Percentiles rank a stretch among this genome's conserved stretches.
phyloP scores from a whole-genome alignment of 2,329 filamentous ascomycete genomes.

The Arthrobotrys pseudoclavata region DNA sequence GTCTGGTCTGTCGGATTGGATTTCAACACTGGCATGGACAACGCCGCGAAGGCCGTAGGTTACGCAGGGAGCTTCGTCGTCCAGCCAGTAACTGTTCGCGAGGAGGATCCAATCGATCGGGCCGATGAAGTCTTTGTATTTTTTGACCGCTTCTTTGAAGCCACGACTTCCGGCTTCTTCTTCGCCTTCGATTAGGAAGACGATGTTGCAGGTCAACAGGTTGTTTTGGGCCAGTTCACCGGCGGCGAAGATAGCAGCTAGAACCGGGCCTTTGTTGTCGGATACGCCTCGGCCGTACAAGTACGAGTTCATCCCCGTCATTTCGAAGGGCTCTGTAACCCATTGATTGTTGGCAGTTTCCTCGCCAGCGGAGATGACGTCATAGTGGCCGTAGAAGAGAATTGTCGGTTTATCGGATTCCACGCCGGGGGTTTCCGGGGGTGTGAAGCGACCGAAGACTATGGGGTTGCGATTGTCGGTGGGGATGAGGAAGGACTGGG shows the following conservation, averaged over 20 bases:
- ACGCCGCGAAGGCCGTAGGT: constrained; percentile 95
- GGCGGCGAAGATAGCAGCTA: constrained; percentile 93
- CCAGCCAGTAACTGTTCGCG: constrained; percentile 98
- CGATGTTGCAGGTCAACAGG: constrained; percentile 84
- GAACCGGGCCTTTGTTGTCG: constrained; percentile 96
- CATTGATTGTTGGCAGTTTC: constrained; percentile 76
- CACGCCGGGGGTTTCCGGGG: constrained; percentile 67
- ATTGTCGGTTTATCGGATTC: constrained; percentile 80
- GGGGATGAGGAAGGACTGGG: constrained; percentile 88
- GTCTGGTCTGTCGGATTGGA: constrained; percentile 88
- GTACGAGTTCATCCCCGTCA: constrained; percentile 90
- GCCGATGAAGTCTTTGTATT: constrained; percentile 86
- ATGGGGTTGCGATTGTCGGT: constrained; percentile 88
- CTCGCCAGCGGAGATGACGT: constrained; percentile 87
- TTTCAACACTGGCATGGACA: constrained; percentile 89
- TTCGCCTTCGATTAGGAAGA: constrained; percentile 96
- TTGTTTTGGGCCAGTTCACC: constrained; percentile 90
- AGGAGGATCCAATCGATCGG: constrained; percentile 93
- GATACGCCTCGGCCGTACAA: constrained; percentile 96
- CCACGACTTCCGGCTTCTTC: constrained; percentile 94
- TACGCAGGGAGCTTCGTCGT: constrained; percentile 93
- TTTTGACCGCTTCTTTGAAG: constrained; percentile 84
- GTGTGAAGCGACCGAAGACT: constrained; percentile 89
- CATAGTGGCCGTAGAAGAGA: constrained; percentile 97
- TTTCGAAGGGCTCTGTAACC: constrained; percentile 88